Conservation (phyloP, 257 asterid genomes). For the Anisodus tanguticus region DNA sequence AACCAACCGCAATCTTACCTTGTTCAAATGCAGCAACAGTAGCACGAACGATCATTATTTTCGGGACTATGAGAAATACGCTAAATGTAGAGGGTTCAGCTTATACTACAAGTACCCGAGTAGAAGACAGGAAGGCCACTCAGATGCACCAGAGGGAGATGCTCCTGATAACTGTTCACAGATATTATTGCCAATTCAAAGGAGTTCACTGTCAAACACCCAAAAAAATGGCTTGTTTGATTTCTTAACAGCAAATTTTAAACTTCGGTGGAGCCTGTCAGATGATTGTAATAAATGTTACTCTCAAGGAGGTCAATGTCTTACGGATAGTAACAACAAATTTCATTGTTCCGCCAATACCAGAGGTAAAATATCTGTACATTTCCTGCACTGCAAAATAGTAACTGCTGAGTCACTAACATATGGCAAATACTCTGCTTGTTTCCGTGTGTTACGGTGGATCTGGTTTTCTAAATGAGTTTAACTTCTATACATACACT, state of each 20-base stretch:
- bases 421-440: background rate
- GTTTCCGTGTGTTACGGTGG: background rate
- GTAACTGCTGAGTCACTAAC: background rate
- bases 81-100: background rate
- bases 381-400: background rate
- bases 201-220: background rate
- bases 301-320: background rate
- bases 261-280: background rate
- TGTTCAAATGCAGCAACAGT: background rate
- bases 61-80: background rate
- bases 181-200: background rate
- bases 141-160: background rate
- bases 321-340: background rate
- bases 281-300: background rate
- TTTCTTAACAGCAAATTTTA: background rate
- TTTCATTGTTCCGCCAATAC: background rate
- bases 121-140: background rate
- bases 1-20: background rate
- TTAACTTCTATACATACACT: background rate
- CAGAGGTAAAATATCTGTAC: background rate
- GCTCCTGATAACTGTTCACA: background rate
- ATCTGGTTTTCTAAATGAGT: too few relatives aligned
- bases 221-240: background rate
- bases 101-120: background rate
- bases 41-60: background rate